Conservation (phyloP, 345 rosid genomes). For the Linum usitatissimum region DNA sequence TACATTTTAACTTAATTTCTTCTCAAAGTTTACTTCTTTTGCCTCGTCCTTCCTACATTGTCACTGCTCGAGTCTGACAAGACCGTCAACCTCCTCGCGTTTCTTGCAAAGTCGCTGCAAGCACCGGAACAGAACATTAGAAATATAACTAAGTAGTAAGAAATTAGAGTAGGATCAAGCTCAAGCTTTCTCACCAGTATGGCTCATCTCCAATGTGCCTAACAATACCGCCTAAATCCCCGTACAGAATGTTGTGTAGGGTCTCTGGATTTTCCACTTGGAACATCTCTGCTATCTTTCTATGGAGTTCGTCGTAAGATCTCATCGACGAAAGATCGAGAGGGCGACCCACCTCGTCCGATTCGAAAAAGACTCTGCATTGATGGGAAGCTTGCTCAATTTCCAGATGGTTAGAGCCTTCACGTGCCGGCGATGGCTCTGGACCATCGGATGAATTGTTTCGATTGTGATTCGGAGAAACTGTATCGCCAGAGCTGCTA, state of each 20-base stretch:
- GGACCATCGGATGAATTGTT: slow-evolving; percentile 20
- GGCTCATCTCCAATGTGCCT: slow-evolving; percentile 40
- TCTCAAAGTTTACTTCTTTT: too few species aligned
- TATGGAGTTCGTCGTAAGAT: slow-evolving; percentile 34
- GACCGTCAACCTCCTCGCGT: slow-evolving; percentile 49
- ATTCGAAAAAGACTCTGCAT: slow-evolving; percentile 52
- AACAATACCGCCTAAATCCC: slow-evolving; percentile 29
- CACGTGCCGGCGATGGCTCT: slow-evolving; percentile 18
- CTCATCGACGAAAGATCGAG: slow-evolving; percentile 36
- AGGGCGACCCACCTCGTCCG: slow-evolving; percentile 48
- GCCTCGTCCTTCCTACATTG: too few species aligned
- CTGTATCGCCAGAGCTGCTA: slow-evolving; percentile 30
- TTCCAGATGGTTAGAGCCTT: slow-evolving; percentile 24
- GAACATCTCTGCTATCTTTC: slow-evolving; percentile 41
- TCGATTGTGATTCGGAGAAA: slow-evolving; percentile 18
- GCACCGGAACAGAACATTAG: slow-evolving; percentile 1
- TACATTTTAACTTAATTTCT: too few species aligned
- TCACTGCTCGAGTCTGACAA: slow-evolving; percentile 3
- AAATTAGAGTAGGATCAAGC: background rate
- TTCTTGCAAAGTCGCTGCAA: slow-evolving; percentile 40
- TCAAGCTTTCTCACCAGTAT: slow-evolving; percentile 26
- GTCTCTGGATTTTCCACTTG: slow-evolving; percentile 28
- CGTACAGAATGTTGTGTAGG: slow-evolving; percentile 29
- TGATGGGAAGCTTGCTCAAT: slow-evolving; percentile 27
- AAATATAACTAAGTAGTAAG: background rate